These are phyloP conservation scores for Aspergillus terreus DNA, from an alignment of 2,329 filamentous ascomycete genomes.

Conservation along the genomic window DNA sequence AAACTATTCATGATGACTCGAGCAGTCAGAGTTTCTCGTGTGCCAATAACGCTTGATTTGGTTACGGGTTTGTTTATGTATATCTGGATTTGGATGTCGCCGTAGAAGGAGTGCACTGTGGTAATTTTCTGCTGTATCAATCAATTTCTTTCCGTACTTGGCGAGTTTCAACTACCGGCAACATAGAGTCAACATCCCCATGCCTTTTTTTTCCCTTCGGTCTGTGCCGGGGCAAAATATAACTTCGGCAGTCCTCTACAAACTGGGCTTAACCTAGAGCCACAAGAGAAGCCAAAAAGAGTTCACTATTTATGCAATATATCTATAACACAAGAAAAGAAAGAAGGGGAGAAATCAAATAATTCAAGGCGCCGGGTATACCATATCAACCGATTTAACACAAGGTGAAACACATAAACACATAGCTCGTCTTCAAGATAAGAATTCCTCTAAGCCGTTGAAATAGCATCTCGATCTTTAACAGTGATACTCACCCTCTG, in stretches of 20 bases:
- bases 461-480: constrained; percentile 21
- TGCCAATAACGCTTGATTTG: constrained; percentile 21
- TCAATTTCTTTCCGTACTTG: too few relatives aligned
- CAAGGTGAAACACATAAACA: neutral
- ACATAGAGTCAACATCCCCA: too few relatives aligned
- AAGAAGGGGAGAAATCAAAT: neutral
- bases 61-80: neutral
- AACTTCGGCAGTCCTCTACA: too few relatives aligned
- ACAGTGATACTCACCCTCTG: constrained; percentile 12
- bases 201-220: too few relatives aligned
- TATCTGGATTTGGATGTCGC: neutral
- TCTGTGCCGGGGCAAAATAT: too few relatives aligned
- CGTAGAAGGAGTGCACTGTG: too few relatives aligned
- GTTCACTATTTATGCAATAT: neutral
- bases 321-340: neutral
- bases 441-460: neutral
- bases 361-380: neutral
- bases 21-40: constrained; percentile 31
- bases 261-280: too few relatives aligned
- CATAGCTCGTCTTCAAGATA: neutral
- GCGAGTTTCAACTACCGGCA: too few relatives aligned
- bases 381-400: neutral
- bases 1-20: constrained; percentile 30
- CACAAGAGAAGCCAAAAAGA: neutral
- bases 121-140: too few relatives aligned